Evolutionary conservation across 164 flowering plant species (phyloP), one percentile per base, ranked within the genome.

Genomic region (Piper betle): DNA sequence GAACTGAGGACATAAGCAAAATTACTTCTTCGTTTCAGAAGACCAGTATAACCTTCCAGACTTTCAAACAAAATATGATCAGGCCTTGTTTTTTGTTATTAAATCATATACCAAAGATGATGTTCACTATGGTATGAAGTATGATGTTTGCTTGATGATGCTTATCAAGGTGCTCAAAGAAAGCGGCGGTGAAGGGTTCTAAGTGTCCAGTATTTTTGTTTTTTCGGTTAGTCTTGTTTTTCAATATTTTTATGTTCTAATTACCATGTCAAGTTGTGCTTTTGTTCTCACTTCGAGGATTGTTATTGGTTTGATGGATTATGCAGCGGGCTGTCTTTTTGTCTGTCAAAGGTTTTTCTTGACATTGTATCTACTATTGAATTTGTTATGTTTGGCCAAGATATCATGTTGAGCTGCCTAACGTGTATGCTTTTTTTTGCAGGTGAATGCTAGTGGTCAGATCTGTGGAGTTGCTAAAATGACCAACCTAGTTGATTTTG

Each of bases 391-490:
- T n/a, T n/a, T n/a, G n/a, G n/a, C n/a, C n/a, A n/a, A n/a, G n/a
- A n/a, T n/a, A n/a, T n/a, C n/a, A n/a, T n/a, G n/a, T n/a, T n/a
- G n/a, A n/a, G n/a, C n/a, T n/a, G n/a, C n/a, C 33, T 12, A 5
- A 39, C 19, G 4, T 9, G 18, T 38, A 16, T 60, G 16, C 43
- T 50, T 12, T 1, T 8, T 18, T 61, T 46, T 52, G n/a, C 62
- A 88, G 96, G 96, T 88, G 15, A 88, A 88, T 80, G 82, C 87
- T 39, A 88, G 96, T 71, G 96, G 96, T 37, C 91, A 86, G 69
- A 86, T 88, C 64, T 83, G 84, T 71, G 96, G 96, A 17, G 82
- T 88, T 13, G 92, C 93, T 42, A 93, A 88, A 74, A 88, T 88
- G 93, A 60, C 67, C 52, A 91, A 87, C n/a, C 69, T 62, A 9